Evolutionary conservation across 2,329 filamentous ascomycete genomes (phyloP).

Genomic region (Talaromyces marneffei): DNA sequence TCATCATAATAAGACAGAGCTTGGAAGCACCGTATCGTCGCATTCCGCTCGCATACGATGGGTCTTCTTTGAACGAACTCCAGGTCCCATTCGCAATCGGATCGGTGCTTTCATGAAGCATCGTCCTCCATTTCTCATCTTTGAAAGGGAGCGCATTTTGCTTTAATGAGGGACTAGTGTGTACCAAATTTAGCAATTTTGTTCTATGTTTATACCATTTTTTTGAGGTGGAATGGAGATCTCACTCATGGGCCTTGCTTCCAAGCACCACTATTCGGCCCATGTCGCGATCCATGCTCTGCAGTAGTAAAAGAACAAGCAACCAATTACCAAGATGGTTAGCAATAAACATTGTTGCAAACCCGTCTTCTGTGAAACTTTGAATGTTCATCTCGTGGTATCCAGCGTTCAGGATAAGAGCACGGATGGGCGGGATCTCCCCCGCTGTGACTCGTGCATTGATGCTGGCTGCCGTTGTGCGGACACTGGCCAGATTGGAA

Average conservation of each 20-base stretch:
- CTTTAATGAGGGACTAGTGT: not conserved
- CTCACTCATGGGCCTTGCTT: constrained; percentile 18
- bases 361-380: constrained; percentile 16
- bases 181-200: not conserved
- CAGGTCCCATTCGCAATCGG: constrained; percentile 10
- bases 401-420: constrained; percentile 34
- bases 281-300: constrained; percentile 20
- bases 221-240: too few species aligned
- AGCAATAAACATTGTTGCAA: constrained; percentile 18
- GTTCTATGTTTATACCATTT: too few species aligned
- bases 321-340: constrained; percentile 22
- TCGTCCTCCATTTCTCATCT: constrained; percentile 11
- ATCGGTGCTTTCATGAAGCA: constrained; percentile 11
- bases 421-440: constrained; percentile 36
- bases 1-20: constrained; percentile 35
- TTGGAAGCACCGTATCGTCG: constrained; percentile 39
- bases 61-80: constrained; percentile 21
- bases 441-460: constrained; percentile 21
- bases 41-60: constrained; percentile 23
- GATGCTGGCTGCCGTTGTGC: constrained; percentile 16
- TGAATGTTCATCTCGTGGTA: constrained; percentile 21
- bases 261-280: constrained; percentile 19
- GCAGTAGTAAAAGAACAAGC: constrained; percentile 20
- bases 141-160: constrained; percentile 4
- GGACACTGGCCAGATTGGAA: constrained; percentile 15